These are phyloP conservation scores for Mucor saturninus DNA, from an alignment of 371 early-diverging fungal genomes.

Conservation along the genomic window DNA sequence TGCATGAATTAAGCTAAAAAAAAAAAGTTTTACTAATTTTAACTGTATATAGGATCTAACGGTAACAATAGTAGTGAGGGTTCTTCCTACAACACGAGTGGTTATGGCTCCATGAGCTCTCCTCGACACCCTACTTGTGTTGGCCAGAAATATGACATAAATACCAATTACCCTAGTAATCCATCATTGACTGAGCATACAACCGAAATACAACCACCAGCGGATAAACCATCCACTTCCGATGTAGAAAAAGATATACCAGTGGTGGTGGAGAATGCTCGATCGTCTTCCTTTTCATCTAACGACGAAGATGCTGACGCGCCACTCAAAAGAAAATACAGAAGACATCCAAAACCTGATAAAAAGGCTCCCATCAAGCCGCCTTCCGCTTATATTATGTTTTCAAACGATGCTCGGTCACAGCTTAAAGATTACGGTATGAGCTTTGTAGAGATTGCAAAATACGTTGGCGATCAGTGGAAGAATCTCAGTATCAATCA, in stretches of 20 bases:
- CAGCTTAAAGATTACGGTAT: slow-evolving; percentile 45
- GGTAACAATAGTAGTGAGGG: slow-evolving; percentile 18
- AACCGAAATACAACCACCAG: background rate
- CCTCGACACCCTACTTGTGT: background rate
- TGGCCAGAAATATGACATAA: background rate
- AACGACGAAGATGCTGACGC: slow-evolving; percentile 11
- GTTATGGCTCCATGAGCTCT: slow-evolving; percentile 24
- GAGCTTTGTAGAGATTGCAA: slow-evolving; percentile 56
- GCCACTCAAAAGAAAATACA: slow-evolving; percentile 41
- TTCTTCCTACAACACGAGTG: slow-evolving; percentile 25
- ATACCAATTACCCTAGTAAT: background rate
- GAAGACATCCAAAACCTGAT: slow-evolving; percentile 60
- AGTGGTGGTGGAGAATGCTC: background rate
- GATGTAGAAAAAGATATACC: background rate
- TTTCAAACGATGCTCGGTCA: slow-evolving; percentile 51
- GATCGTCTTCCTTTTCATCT: slow-evolving; percentile 8
- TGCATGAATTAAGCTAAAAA: background rate
- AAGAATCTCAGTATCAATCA: slow-evolving; percentile 34
- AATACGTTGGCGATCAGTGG: slow-evolving; percentile 58
- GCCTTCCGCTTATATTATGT: slow-evolving; percentile 61
- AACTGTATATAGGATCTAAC: background rate
- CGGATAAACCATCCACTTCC: background rate
- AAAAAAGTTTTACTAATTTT: background rate
- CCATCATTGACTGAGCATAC: background rate
- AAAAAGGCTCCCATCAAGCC: slow-evolving; percentile 60